Conservation (phyloP, 495 filamentous ascomycete species). For the Trichoderma orchidacearum region DNA sequence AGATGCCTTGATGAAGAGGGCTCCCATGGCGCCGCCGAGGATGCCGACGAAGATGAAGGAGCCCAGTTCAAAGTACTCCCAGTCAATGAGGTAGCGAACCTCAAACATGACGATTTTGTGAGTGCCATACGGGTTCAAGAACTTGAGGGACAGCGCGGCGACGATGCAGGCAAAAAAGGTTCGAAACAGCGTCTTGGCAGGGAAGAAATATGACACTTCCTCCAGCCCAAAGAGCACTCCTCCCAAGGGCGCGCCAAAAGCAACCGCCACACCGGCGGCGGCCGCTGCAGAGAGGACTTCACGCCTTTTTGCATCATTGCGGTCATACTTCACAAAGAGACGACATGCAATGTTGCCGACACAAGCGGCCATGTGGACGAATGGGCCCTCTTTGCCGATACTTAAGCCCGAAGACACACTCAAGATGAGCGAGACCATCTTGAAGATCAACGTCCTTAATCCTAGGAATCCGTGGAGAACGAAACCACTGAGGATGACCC, state of each 20-base stretch:
- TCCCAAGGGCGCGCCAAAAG: conserved; percentile 86
- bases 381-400: conserved; percentile 92
- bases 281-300: conserved; percentile 89
- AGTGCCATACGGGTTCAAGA: conserved; percentile 91
- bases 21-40: conserved; percentile 71
- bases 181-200: conserved; percentile 93
- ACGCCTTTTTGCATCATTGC: conserved; percentile 76
- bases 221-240: conserved; percentile 91
- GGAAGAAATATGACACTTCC: conserved; percentile 95
- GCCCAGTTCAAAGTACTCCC: conserved; percentile 83
- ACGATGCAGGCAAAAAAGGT: conserved; percentile 98
- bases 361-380: conserved; percentile 93
- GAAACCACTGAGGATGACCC: conserved; percentile 94
- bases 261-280: conserved; percentile 85
- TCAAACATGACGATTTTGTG: conserved; percentile 94
- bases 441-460: conserved; percentile 74
- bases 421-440: conserved; percentile 70
- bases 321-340: conserved; percentile 82
- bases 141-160: conserved; percentile 80
- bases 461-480: conserved; percentile 94
- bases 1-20: conserved; percentile 93
- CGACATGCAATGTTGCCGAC: conserved; percentile 92
- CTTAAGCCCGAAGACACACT: conserved; percentile 88
- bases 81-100: conserved; percentile 83
- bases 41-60: conserved; percentile 77